A percentile compares a stretch with the other conserved stretches of the same genome.
phyloP scores from a whole-genome alignment of 371 early-diverging fungal species.

The Smittium culicis region DNA sequence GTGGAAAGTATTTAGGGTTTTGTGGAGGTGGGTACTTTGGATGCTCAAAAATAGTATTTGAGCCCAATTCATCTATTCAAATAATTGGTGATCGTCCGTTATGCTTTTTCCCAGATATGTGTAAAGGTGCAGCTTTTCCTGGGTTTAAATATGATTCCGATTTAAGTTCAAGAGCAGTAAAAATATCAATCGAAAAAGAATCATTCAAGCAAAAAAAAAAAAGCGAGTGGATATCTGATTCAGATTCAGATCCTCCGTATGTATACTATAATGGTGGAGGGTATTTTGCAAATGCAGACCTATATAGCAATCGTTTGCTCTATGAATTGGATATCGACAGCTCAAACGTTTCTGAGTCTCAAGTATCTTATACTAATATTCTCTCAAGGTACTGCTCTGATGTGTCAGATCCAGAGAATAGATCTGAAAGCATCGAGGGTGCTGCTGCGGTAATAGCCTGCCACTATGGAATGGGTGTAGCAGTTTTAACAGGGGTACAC shows the following conservation, averaged over 20 bases:
- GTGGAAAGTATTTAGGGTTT: constrained; percentile 80
- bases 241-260: constrained; percentile 14
- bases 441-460: constrained; percentile 34
- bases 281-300: constrained; percentile 44
- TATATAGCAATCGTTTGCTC: not conserved
- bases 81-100: constrained; percentile 62
- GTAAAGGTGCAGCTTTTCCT: constrained; percentile 54
- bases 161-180: constrained; percentile 49
- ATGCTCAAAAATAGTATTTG: constrained; percentile 54
- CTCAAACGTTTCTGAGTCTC: not conserved
- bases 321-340: not conserved
- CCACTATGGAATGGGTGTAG: constrained; percentile 44
- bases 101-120: constrained; percentile 53
- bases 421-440: constrained; percentile 7
- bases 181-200: constrained; percentile 26
- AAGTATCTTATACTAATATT: constrained; percentile 27
- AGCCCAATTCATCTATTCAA: constrained; percentile 44
- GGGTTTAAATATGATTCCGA: constrained; percentile 73
- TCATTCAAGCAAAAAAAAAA: constrained; percentile 12
- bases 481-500: constrained; percentile 53
- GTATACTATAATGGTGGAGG: constrained; percentile 74
- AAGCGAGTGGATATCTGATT: constrained; percentile 9
- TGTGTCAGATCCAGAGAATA: constrained; percentile 21
- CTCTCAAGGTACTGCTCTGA: constrained; percentile 44
- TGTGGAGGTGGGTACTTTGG: constrained; percentile 91